Evolutionary conservation across 129 eudicot genomes (phyloP), one percentile per base, ranked within the genome.

Genomic region (Sambucus nigra): DNA sequence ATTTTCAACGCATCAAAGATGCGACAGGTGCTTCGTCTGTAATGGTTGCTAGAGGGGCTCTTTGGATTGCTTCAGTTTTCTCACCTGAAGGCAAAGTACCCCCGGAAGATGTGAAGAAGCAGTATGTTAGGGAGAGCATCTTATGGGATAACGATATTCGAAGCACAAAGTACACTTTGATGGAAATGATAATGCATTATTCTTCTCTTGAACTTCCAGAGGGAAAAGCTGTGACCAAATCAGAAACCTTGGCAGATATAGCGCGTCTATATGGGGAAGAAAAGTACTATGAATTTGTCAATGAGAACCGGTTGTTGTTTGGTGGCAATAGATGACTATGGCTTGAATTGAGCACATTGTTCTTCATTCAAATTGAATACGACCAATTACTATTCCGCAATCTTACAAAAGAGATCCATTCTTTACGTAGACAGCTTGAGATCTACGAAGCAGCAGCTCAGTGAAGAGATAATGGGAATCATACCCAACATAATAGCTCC

Each of bases 21-120:
- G 69, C 73, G 2, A 88, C 97, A 61, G 96, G 96, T 66, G 91
- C 91, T 26, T 71, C 96, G 2, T 83, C 91, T 40, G 79, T 88
- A 50, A 84, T 88, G 97, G 87, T 81, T 65, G 97, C 87, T 60
- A 77, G 97, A 76, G 94, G 94, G 35, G 97, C 97, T 58, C 82
- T 88, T 65, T 88, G 97, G 97, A 88, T 83, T 71, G 97, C 92
- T 57, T 88, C 97, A 21, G 67, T 88, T 61, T 88, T 88, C 64
- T 71, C 77, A 57, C 82, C 87, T 40, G 44, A 73, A 41, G 91
- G 80, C 32, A 76, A 76, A 57, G 38, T 69, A 50, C 83, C 92
- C 49, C 62, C 74, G 77, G 97, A 88, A 53, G 92, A 53, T 0
- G 87, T 88, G 63, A 88, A 84, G 64, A 75, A 57, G 61, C 92